Percentiles rank a stretch among this genome's conserved stretches.
Conservation (phyloP, 1,284 basidiomycete species). For the Pyrrhoderma lamaoense region DNA sequence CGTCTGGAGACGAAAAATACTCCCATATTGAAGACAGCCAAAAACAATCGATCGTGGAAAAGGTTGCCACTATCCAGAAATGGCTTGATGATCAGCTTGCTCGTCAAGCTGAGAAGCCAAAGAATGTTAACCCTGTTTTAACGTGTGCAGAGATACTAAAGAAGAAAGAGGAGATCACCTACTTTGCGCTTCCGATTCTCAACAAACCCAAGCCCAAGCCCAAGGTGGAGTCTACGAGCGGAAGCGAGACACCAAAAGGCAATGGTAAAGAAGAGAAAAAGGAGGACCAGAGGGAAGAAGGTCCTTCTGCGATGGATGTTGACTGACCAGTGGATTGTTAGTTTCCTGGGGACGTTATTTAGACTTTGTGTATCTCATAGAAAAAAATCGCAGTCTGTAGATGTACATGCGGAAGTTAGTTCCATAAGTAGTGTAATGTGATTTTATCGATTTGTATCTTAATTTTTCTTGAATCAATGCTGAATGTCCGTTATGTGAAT, state of each 20-base stretch:
- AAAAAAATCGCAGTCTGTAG: constrained; percentile 7
- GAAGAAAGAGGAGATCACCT: constrained; percentile 85
- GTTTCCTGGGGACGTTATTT: neutral
- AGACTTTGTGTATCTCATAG: neutral
- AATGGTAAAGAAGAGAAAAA: constrained; percentile 33
- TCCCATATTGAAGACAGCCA: constrained; percentile 85
- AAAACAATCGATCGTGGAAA: constrained; percentile 76
- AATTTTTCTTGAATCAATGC: no score
- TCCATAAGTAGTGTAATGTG: neutral
- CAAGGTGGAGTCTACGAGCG: constrained; percentile 43
- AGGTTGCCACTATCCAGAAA: constrained; percentile 75
- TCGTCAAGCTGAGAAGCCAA: constrained; percentile 77
- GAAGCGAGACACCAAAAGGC: constrained; percentile 58
- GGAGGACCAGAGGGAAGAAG: constrained; percentile 35
- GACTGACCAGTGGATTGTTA: constrained; percentile 35
- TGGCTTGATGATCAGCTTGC: constrained; percentile 90
- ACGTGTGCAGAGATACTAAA: constrained; percentile 75
- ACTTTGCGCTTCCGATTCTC: constrained; percentile 77
- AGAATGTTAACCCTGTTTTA: constrained; percentile 81
- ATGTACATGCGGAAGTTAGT: neutral
- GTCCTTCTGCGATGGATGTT: constrained; percentile 72
- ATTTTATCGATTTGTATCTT: neutral
- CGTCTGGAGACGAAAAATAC: constrained; percentile 76
- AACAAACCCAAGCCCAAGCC: constrained; percentile 84
- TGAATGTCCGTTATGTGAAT: no score